phyloP scores from a whole-genome alignment of 2,329 filamentous ascomycete genomes.

The Colletotrichum lindemuthianum region DNA sequence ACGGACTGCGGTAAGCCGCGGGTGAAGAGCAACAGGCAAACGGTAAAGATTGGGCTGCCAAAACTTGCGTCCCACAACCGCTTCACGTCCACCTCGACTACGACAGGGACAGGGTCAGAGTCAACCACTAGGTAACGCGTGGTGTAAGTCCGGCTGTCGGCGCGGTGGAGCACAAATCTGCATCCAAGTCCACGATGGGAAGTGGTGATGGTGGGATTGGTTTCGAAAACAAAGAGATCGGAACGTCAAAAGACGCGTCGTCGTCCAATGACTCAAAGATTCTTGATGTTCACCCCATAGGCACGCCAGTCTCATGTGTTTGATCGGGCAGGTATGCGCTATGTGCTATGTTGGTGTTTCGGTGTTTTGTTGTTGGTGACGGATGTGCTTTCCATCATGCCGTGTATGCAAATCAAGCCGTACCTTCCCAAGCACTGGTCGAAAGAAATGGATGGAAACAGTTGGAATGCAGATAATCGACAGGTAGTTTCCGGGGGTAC shows the following conservation, averaged over 20 bases:
- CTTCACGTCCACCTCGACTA: constrained; percentile 5
- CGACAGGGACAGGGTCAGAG: constrained; percentile 22
- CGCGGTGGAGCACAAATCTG: constrained; percentile 8
- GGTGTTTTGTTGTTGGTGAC: no score
- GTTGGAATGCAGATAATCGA: no score
- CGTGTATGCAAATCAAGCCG: no score
- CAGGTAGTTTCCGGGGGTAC: not conserved
- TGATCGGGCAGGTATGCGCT: no score
- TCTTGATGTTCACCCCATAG: not conserved
- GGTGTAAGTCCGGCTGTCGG: constrained; percentile 18
- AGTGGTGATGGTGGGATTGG: constrained; percentile 14
- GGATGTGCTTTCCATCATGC: no score
- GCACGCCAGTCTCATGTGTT: no score
- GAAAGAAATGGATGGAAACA: no score
- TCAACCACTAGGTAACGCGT: not conserved
- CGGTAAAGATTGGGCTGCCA: not conserved
- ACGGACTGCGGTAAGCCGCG: constrained; percentile 3
- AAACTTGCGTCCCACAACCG: no score
- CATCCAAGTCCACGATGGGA: constrained; percentile 15
- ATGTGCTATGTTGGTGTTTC: no score
- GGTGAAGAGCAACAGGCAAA: not conserved
- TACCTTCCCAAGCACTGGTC: no score
- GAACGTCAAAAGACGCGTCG: not conserved
- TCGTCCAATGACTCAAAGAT: not conserved
- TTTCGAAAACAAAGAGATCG: constrained; percentile 6